Evolutionary conservation across 129 eudicot genomes (phyloP).

Genomic region (Mikania micrantha): DNA sequence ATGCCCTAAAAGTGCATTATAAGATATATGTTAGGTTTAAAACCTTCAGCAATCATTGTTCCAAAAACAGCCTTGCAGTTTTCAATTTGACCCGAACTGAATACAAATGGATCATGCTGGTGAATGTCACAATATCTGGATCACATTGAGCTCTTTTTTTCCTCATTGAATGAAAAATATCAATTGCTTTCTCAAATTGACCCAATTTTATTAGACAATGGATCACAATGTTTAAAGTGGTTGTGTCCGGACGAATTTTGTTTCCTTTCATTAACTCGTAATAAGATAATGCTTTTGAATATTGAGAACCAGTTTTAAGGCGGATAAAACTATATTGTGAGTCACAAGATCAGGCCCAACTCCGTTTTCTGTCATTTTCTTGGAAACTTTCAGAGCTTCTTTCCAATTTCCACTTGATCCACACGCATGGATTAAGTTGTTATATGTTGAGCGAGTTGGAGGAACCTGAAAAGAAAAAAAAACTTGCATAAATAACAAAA

Average conservation of each 20-base stretch:
- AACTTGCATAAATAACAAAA: constrained; percentile 1
- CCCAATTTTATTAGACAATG: constrained; percentile 71
- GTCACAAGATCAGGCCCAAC: constrained; percentile 98
- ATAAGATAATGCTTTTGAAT: constrained; percentile 82
- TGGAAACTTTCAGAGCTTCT: constrained; percentile 82
- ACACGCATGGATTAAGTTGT: constrained; percentile 94
- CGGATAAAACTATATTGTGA: constrained; percentile 86
- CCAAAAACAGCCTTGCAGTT: constrained; percentile 69
- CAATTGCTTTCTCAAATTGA: constrained; percentile 59
- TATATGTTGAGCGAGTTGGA: constrained; percentile 89
- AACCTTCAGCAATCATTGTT: constrained; percentile 76
- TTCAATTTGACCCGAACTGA: constrained; percentile 74
- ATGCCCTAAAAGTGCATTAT: constrained; percentile 86
- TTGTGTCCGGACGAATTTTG: constrained; percentile 75
- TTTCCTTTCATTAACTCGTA: constrained; percentile 88
- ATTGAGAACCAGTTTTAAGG: constrained; percentile 77
- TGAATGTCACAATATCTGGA: constrained; percentile 86
- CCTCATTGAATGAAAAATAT: constrained; percentile 79
- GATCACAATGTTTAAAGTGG: constrained; percentile 78
- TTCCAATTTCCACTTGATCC: constrained; percentile 98
- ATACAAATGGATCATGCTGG: constrained; percentile 85
- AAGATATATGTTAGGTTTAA: constrained; percentile 73
- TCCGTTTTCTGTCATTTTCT: constrained; percentile 92
- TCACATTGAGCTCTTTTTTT: constrained; percentile 64
- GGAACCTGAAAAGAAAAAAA: constrained; percentile 69